phyloP scores from a whole-genome alignment of 2,329 filamentous ascomycete genomes.

The Cercospora brassicicola region DNA sequence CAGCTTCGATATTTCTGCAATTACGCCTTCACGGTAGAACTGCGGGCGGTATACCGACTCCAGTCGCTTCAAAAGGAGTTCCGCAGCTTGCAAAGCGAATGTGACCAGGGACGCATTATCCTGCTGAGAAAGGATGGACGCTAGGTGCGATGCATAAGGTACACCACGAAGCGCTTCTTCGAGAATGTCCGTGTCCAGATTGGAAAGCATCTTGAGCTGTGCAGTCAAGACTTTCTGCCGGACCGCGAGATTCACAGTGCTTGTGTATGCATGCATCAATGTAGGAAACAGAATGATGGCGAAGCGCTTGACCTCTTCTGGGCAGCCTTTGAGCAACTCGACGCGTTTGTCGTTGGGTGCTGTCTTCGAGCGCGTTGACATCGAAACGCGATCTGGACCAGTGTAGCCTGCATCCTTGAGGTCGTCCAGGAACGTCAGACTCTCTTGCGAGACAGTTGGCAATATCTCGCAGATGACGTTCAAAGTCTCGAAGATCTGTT shows the following conservation, averaged over 20 bases:
- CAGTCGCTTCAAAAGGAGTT: constrained; percentile 79
- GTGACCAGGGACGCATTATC: constrained; percentile 87
- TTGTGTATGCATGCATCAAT: constrained; percentile 93
- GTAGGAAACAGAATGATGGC: constrained; percentile 91
- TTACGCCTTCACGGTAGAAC: constrained; percentile 94
- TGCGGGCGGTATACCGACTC: constrained; percentile 91
- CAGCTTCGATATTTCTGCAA: constrained; percentile 83
- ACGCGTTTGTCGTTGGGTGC: constrained; percentile 75
- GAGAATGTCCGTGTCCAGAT: constrained; percentile 81
- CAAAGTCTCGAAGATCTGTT: constrained; percentile 94
- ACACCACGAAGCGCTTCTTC: constrained; percentile 82
- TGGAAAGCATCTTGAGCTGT: constrained; percentile 97
- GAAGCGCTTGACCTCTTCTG: constrained; percentile 83
- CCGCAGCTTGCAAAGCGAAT: constrained; percentile 82
- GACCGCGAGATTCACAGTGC: constrained; percentile 91
- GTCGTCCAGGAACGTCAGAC: constrained; percentile 54
- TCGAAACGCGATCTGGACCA: constrained; percentile 47
- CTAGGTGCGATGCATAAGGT: constrained; percentile 92
- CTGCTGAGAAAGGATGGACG: constrained; percentile 91
- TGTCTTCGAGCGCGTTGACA: constrained; percentile 52
- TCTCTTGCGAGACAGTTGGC: constrained; percentile 66
- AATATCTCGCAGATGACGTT: constrained; percentile 96
- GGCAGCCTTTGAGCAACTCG: constrained; percentile 79
- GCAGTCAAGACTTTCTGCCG: constrained; percentile 92
- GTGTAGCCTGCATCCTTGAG: constrained; percentile 52